Base-by-base conservation (phyloP, 2,329 filamentous ascomycete species). In the Diaporthe ampelina region DNA sequence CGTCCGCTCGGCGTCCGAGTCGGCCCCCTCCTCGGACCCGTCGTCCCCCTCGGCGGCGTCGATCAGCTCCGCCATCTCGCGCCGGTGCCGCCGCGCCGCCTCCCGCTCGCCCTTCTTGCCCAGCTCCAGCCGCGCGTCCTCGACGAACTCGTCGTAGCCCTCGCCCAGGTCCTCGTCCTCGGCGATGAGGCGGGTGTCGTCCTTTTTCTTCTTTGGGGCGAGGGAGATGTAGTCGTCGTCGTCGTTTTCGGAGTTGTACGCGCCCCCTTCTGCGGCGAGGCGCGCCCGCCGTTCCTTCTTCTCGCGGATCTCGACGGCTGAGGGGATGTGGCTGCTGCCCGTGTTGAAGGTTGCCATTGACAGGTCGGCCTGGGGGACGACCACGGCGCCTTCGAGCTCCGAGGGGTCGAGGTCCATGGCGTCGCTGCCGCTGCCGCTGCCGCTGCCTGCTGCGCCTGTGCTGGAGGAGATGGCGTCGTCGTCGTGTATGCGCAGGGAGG, bases 151-250 rank as follows among this genome's bases (percentile, higher is more conserved):
- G 75, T 98, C 96, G 78, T 97, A 98, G 0, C 95, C 95, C 84
- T 98, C 97, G 50, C 94, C 94, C 0, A 98, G 89, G 79, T 98
- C 95, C 81, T 98, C 96, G 78, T 98, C 96, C 45, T 98, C 95
- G 56, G 89, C 90, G 8, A 95, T 89, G 2, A 98, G 88, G 1
- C 96, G 90, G 8, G 93, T 94, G 76, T 95, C 89, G 45, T 91
- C 89, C 77, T 93, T 91, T 78, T 92, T 91, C 77, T 91, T 90
- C 24, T 85, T 84, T 2, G 32, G 57, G 3, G 45, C n/a, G 35
- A 81, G 76, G 24, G 78, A 78, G 26, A 81, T 79, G 75, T 79
- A 80, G 83, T 80, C 80, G 26, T 85, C 83, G 40, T 84, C 83
- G 63, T 84, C 83, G 61, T 88, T 86, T n/a, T 89, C 88, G n/a